Conservation (phyloP, 1,284 basidiomycete genomes). For the Farysia itapuensis region DNA sequence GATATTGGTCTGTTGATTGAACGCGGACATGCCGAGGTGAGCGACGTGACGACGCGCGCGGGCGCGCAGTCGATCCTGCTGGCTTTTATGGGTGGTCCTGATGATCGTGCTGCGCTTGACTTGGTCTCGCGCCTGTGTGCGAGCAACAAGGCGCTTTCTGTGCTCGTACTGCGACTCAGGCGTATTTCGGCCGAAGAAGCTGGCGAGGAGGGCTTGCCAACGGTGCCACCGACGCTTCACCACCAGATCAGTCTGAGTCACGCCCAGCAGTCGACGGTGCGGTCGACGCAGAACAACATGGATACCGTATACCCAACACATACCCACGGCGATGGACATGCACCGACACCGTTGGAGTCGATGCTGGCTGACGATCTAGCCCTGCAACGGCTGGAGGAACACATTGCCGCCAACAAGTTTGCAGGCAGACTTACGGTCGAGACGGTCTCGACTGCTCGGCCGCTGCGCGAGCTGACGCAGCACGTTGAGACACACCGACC, state of each 20-base stretch:
- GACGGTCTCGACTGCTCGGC: conserved; percentile 18
- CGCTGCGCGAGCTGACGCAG: conserved; percentile 20
- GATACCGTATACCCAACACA: conserved; percentile 49
- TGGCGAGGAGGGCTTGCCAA: conserved; percentile 23
- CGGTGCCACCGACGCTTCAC: conserved; percentile 45
- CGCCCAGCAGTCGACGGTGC: conserved; percentile 2
- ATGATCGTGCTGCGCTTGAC: conserved; percentile 77
- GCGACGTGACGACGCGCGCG: conserved; percentile 12
- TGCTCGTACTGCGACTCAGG: conserved; percentile 36
- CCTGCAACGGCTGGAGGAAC: conserved; percentile 26
- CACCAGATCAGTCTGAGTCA: conserved; percentile 31
- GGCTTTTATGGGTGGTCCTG: conserved; percentile 88
- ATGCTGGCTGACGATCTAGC: conserved; percentile 48
- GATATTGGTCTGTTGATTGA: conserved; percentile 78
- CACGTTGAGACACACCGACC: conserved; percentile 17
- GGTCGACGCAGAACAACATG: conserved; percentile 14
- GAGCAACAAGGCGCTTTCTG: conserved; percentile 33
- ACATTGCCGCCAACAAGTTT: conserved; percentile 17
- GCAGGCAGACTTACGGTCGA: conserved; percentile 11
- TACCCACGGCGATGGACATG: conserved; percentile 1
- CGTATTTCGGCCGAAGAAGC: conserved; percentile 34
- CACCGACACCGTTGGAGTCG: conserved; percentile 37
- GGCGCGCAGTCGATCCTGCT: conserved; percentile 69
- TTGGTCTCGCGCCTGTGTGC: conserved; percentile 32
- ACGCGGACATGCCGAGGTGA: conserved; percentile 1